Conservation (phyloP, 75 land plant species). For the Isoetes taiwanensis region DNA sequence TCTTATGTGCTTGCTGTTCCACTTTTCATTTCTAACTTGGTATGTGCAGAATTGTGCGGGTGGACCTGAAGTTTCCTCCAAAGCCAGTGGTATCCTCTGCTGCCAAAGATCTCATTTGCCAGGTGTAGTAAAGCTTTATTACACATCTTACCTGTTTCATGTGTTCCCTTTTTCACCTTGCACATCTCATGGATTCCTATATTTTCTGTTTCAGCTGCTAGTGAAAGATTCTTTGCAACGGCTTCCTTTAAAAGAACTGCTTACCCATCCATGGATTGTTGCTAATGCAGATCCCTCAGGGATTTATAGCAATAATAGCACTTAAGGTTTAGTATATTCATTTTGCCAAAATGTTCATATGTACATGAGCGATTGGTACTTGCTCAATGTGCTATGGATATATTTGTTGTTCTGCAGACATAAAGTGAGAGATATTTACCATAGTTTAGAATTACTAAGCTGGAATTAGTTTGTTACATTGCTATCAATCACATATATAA, state of each 20-base stretch:
- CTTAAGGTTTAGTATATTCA: no score
- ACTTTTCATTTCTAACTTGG: neutral
- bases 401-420: no score
- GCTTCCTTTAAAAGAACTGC: slow-evolving; percentile 56
- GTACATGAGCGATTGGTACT: no score
- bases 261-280: slow-evolving; percentile 86
- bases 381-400: no score
- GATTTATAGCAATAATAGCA: no score
- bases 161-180: neutral
- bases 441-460: no score
- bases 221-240: slow-evolving; percentile 67
- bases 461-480: no score
- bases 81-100: slow-evolving; percentile 62
- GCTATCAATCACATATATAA: no score
- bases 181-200: no score
- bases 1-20: neutral
- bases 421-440: no score
- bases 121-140: slow-evolving; percentile 30
- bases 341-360: no score
- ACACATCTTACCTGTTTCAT: no score
- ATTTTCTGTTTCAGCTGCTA: slow-evolving; percentile 36
- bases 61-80: slow-evolving; percentile 73
- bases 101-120: slow-evolving; percentile 75
- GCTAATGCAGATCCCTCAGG: slow-evolving; percentile 82
- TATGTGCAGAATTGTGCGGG: slow-evolving; percentile 59